A percentile compares a stretch with the other conserved stretches of the same genome.
Conservation (phyloP, 768 basidiomycete species). For the Tylopilus cervinicoccineus region DNA sequence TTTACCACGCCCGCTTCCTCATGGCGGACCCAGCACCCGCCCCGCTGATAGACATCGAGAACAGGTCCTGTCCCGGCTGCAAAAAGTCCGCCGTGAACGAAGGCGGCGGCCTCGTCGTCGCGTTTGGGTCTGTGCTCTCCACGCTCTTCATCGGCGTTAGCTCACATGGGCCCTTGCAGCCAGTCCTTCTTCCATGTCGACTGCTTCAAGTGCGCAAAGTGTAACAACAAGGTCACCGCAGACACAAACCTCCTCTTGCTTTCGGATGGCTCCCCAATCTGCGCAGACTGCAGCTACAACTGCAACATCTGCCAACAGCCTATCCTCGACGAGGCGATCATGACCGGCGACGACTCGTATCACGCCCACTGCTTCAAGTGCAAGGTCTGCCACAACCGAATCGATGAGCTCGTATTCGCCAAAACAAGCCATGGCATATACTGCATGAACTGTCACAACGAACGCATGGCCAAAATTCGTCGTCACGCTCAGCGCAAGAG, state of each 20-base stretch:
- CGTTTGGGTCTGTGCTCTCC: constrained; percentile 74
- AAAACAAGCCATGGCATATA: constrained; percentile 98
- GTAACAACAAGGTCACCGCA: constrained; percentile 85
- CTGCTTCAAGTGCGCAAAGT: constrained; percentile 98
- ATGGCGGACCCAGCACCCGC: constrained; percentile 17
- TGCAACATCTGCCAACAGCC: constrained; percentile 93
- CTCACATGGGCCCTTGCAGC: constrained; percentile 36
- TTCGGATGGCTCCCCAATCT: constrained; percentile 97
- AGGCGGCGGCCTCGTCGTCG: constrained; percentile 84
- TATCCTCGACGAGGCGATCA: constrained; percentile 98
- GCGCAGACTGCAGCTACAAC: constrained; percentile 88
- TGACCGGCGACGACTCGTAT: constrained; percentile 98
- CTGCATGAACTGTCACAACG: constrained; percentile 98
- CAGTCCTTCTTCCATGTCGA: constrained; percentile 93
- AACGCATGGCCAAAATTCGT: constrained; percentile 90
- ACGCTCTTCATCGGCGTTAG: constrained; percentile 4
- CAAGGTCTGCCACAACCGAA: constrained; percentile 88
- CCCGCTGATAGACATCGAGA: constrained; percentile 36
- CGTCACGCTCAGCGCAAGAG: constrained; percentile 88
- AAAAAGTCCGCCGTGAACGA: constrained; percentile 77
- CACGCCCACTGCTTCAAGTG: constrained; percentile 99
- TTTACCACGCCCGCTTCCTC: not conserved
- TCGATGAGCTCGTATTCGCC: constrained; percentile 97
- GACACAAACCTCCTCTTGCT: constrained; percentile 96
- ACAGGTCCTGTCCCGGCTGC: constrained; percentile 79